Percentiles rank a stretch among this genome's conserved stretches.
phyloP scores from a whole-genome alignment of 1,139 yeast genomes.

The Saccharomyces hybrid region DNA sequence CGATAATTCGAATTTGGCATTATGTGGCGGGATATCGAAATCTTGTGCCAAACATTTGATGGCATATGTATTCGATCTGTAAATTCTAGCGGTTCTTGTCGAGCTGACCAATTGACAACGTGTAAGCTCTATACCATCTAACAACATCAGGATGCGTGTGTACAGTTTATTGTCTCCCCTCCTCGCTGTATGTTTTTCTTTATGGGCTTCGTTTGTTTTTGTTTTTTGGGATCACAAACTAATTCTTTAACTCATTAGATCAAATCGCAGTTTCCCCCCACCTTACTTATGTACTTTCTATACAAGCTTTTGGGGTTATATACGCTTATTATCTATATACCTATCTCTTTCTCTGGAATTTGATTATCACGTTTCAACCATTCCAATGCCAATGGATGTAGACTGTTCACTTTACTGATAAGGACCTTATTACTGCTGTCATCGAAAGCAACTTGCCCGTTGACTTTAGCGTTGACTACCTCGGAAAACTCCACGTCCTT shows the following conservation, averaged over 20 bases:
- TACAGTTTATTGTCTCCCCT: neutral
- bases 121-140: slow-evolving; percentile 2
- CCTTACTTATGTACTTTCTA: neutral
- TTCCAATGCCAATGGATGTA: slow-evolving; percentile 62
- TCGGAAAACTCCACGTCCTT: slow-evolving; percentile 32
- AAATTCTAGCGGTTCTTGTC: slow-evolving; percentile 24
- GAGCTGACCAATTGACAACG: slow-evolving; percentile 12
- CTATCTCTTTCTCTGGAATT: slow-evolving; percentile 4
- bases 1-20: slow-evolving; percentile 22
- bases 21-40: slow-evolving; percentile 26
- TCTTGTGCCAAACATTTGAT: slow-evolving; percentile 20
- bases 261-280: neutral
- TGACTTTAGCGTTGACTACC: slow-evolving; percentile 13
- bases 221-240: neutral
- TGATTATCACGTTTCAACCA: slow-evolving; percentile 51
- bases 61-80: slow-evolving; percentile 12
- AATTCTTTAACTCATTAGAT: neutral
- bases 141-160: neutral
- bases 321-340: neutral
- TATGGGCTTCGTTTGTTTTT: neutral
- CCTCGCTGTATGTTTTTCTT: neutral
- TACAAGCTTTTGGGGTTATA: neutral
- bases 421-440: slow-evolving; percentile 22
- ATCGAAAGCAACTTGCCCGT: slow-evolving; percentile 10
- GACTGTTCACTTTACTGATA: slow-evolving; percentile 43